Percentiles rank a stretch among this genome's conserved stretches.
These are phyloP conservation scores for Huntiella omanensis DNA, from an alignment of 2,329 filamentous ascomycete species.

Conservation along the genomic window DNA sequence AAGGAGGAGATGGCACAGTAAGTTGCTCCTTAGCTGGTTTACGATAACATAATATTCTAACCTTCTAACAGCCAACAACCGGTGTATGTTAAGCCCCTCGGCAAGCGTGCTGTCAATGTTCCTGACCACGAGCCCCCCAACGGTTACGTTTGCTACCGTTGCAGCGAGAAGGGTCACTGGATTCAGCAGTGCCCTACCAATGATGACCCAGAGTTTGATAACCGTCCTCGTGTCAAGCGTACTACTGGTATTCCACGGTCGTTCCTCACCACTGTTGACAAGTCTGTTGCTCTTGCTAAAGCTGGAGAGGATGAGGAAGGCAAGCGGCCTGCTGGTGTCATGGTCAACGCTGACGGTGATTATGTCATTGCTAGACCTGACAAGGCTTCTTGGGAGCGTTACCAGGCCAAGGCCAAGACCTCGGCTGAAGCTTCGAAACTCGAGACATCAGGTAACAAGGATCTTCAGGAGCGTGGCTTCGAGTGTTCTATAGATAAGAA, in stretches of 20 bases:
- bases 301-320: slow-evolving; percentile 59
- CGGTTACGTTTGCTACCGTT: slow-evolving; percentile 91
- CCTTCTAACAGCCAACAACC: slow-evolving; percentile 35
- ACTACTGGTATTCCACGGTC: slow-evolving; percentile 94
- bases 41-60: slow-evolving; percentile 16
- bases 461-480: slow-evolving; percentile 70
- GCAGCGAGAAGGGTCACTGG: slow-evolving; percentile 97
- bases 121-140: slow-evolving; percentile 86
- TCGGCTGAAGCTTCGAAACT: slow-evolving; percentile 67
- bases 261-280: slow-evolving; percentile 89
- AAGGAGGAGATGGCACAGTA: slow-evolving; percentile 83
- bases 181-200: slow-evolving; percentile 98
- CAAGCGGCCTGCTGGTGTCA: slow-evolving; percentile 72
- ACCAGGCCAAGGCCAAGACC: slow-evolving; percentile 82
- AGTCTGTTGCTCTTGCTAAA: slow-evolving; percentile 56
- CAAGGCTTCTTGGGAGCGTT: slow-evolving; percentile 90
- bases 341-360: slow-evolving; percentile 95
- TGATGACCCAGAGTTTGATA: slow-evolving; percentile 89
- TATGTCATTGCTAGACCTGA: slow-evolving; percentile 94
- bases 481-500: slow-evolving; percentile 94
- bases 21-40: slow-evolving; percentile 16
- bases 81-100: slow-evolving; percentile 34
- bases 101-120: slow-evolving; percentile 53
- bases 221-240: slow-evolving; percentile 78
- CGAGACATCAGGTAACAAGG: slow-evolving; percentile 60